Evolutionary conservation across 208 protist genomes (phyloP).

Genomic region (Trypanosoma cruzi): DNA sequence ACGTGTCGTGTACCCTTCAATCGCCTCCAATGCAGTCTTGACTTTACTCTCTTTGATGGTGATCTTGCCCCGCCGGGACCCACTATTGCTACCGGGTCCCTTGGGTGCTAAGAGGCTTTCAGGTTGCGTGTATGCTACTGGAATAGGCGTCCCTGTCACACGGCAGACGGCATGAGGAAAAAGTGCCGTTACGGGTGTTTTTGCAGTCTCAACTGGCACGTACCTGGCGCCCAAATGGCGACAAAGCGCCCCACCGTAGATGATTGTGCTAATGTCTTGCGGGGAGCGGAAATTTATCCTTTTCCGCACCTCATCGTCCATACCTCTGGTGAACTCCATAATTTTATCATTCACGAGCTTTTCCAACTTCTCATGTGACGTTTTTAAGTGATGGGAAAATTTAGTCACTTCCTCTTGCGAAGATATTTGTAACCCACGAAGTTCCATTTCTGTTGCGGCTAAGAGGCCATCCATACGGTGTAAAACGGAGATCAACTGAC

Average conservation of each 20-base stretch:
- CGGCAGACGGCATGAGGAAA: slow-evolving; percentile 81
- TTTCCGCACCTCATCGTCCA: slow-evolving; percentile 86
- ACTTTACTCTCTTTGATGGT: slow-evolving; percentile 36
- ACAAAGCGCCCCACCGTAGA: slow-evolving; percentile 87
- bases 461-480: slow-evolving; percentile 93
- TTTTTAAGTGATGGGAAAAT: slow-evolving; percentile 68
- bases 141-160: slow-evolving; percentile 66
- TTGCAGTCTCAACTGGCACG: slow-evolving; percentile 51
- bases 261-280: slow-evolving; percentile 91
- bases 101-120: slow-evolving; percentile 44
- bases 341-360: slow-evolving; percentile 86
- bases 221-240: slow-evolving; percentile 80
- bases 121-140: slow-evolving; percentile 56
- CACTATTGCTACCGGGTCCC: neutral
- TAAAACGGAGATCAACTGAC: slow-evolving; percentile 79
- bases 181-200: slow-evolving; percentile 65
- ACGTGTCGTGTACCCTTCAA: slow-evolving; percentile 43
- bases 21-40: slow-evolving; percentile 35
- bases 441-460: slow-evolving; percentile 92
- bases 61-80: neutral
- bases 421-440: slow-evolving; percentile 77
- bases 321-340: slow-evolving; percentile 79
- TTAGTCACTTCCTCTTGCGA: slow-evolving; percentile 64
- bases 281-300: slow-evolving; percentile 88
- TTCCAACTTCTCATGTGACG: slow-evolving; percentile 76